Percentiles rank a stretch among this genome's conserved stretches.
phyloP scores from a whole-genome alignment of 2,329 filamentous ascomycete species.

The Triangularia verruculosa region DNA sequence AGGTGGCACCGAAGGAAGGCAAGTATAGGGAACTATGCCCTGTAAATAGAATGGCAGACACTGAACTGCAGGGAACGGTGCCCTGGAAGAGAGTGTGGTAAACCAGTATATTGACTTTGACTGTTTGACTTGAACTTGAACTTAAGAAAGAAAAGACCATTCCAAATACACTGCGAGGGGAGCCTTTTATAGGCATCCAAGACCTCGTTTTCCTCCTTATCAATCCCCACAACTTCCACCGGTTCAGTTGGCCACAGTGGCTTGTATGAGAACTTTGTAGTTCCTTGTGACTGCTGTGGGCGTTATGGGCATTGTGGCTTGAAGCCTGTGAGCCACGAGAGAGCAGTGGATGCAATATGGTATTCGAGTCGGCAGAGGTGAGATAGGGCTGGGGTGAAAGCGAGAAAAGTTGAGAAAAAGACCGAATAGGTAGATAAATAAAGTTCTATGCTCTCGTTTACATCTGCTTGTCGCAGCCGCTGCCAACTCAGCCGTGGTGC shows the following conservation, averaged over 20 bases:
- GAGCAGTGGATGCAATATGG: no score
- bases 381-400: not conserved
- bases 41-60: not conserved
- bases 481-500: not conserved
- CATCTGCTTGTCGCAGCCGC: not conserved
- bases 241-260: no score
- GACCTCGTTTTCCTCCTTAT: no score
- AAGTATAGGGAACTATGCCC: not conserved
- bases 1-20: not conserved
- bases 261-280: no score
- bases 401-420: not conserved
- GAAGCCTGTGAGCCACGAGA: no score
- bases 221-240: no score
- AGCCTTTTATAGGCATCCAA: no score
- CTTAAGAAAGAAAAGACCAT: no score
- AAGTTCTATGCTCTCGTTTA: not conserved
- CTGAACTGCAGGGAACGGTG: not conserved
- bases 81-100: not conserved
- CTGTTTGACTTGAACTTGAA: not conserved
- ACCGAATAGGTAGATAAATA: not conserved
- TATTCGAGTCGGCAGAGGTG: no score
- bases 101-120: not conserved
- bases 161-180: no score
- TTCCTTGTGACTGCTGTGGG: no score
- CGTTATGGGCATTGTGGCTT: no score